Evolutionary conservation across 1,284 basidiomycete species (phyloP).

Genomic region (Tremellales sp.): DNA sequence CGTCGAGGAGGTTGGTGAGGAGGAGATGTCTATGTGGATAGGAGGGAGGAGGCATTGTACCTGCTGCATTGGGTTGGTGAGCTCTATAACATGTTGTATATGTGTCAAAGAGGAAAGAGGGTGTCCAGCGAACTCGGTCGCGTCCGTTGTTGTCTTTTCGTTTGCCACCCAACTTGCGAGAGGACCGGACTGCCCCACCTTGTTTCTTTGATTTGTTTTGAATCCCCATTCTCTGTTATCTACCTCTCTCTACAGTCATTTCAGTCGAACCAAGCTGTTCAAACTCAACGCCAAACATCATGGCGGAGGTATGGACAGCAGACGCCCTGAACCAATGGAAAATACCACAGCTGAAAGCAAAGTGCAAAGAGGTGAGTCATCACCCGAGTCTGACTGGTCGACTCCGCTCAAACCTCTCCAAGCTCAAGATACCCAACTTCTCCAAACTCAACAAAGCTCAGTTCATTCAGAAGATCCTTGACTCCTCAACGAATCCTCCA

Average conservation of each 20-base stretch:
- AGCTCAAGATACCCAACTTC: conserved; percentile 27
- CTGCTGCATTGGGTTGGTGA: background rate
- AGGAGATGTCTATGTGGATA: conserved; percentile 24
- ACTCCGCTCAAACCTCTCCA: background rate
- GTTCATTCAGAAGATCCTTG: conserved; percentile 23
- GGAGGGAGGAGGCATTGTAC: conserved; percentile 22
- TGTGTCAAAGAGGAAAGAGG: too few species aligned
- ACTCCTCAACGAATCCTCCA: too few species aligned
- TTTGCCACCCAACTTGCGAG: too few species aligned
- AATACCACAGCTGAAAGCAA: conserved; percentile 27
- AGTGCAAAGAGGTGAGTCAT: conserved; percentile 27
- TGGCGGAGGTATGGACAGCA: background rate
- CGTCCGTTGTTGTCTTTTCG: too few species aligned
- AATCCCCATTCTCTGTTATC: conserved; percentile 1
- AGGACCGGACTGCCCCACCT: too few species aligned
- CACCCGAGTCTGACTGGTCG: background rate
- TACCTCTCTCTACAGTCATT: too few species aligned
- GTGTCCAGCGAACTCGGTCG: too few species aligned
- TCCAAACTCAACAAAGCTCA: conserved; percentile 33
- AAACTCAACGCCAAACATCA: conserved; percentile 7
- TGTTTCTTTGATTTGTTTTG: background rate
- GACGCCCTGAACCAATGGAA: conserved; percentile 16
- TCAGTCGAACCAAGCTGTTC: too few species aligned
- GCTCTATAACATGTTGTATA: background rate
- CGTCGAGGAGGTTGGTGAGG: conserved; percentile 18